Conservation (phyloP, 352 stramenopile species). For the Globisporangium viniferum region DNA sequence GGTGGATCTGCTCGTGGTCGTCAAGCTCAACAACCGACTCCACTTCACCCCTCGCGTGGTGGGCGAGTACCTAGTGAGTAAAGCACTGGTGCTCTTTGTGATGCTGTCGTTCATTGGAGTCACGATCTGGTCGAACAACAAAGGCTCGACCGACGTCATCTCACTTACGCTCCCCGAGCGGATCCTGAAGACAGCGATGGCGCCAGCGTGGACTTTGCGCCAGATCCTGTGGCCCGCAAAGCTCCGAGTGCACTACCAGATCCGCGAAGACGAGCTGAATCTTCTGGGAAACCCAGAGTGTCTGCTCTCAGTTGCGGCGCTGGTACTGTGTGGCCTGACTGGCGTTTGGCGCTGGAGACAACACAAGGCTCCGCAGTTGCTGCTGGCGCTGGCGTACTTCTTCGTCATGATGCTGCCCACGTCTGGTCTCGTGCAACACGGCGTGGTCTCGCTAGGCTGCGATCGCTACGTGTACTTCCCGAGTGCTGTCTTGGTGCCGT, state of each 20-base stretch:
- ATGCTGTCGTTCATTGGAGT: constrained; percentile 29
- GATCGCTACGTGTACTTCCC: constrained; percentile 74
- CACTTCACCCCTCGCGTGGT: neutral
- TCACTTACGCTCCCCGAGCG: constrained; percentile 33
- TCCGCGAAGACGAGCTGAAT: constrained; percentile 32
- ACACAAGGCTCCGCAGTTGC: constrained; percentile 11
- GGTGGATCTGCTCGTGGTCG: neutral
- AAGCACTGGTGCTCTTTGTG: constrained; percentile 22
- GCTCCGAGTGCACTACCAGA: constrained; percentile 57
- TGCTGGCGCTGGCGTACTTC: constrained; percentile 38
- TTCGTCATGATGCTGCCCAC: constrained; percentile 51
- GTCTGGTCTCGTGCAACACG: constrained; percentile 66
- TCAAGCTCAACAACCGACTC: neutral
- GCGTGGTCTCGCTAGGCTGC: constrained; percentile 44
- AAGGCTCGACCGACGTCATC: constrained; percentile 42
- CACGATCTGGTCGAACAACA: constrained; percentile 43
- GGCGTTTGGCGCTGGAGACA: constrained; percentile 3
- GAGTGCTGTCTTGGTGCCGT: constrained; percentile 37
- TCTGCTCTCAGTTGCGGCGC: constrained; percentile 24
- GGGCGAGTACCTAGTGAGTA: constrained; percentile 20
- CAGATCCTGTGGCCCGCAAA: constrained; percentile 42
- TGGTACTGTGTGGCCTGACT: constrained; percentile 14
- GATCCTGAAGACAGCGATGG: constrained; percentile 41
- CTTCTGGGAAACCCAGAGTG: constrained; percentile 28
- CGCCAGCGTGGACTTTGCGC: constrained; percentile 32